These are phyloP conservation scores for Emmonsiellopsis sp. DNA, from an alignment of 2,329 filamentous ascomycete species.

Conservation along the genomic window DNA sequence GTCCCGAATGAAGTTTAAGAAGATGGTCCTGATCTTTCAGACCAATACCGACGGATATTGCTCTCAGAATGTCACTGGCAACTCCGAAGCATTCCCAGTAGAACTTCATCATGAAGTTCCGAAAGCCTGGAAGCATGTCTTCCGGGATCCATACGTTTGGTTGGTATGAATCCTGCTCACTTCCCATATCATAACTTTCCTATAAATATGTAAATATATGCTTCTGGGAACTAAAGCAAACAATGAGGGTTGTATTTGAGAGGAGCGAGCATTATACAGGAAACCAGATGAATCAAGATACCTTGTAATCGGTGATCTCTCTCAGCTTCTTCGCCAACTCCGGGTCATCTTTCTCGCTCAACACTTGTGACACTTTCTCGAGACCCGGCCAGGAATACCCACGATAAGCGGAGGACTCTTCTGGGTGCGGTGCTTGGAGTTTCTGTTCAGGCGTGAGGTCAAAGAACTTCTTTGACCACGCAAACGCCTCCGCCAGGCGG, in stretches of 20 bases:
- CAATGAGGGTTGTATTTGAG: not conserved
- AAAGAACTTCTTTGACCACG: constrained; percentile 36
- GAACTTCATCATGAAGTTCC: constrained; percentile 40
- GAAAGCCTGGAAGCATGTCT: constrained; percentile 38
- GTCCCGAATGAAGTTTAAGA: constrained; percentile 43
- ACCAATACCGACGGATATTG: constrained; percentile 40
- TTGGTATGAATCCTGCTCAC: constrained; percentile 35
- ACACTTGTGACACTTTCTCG: constrained; percentile 45
- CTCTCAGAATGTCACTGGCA: constrained; percentile 36
- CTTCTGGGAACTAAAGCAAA: not conserved
- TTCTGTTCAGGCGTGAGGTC: constrained; percentile 38
- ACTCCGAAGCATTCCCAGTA: constrained; percentile 41
- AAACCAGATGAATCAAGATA: constrained; percentile 16
- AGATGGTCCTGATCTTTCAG: constrained; percentile 39
- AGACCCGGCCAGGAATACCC: constrained; percentile 49
- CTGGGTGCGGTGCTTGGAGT: constrained; percentile 42
- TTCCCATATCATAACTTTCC: constrained; percentile 47
- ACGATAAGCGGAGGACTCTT: constrained; percentile 41
- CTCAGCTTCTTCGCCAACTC: constrained; percentile 34
- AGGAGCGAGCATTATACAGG: not conserved
- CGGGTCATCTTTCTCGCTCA: constrained; percentile 33
- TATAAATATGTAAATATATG: constrained; percentile 13
- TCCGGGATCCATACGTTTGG: constrained; percentile 45
- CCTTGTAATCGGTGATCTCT: constrained; percentile 45
- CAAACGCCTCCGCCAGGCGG: constrained; percentile 36